Conservation (phyloP, 2,329 filamentous ascomycete species). For the Stemphylium vesicarium region DNA sequence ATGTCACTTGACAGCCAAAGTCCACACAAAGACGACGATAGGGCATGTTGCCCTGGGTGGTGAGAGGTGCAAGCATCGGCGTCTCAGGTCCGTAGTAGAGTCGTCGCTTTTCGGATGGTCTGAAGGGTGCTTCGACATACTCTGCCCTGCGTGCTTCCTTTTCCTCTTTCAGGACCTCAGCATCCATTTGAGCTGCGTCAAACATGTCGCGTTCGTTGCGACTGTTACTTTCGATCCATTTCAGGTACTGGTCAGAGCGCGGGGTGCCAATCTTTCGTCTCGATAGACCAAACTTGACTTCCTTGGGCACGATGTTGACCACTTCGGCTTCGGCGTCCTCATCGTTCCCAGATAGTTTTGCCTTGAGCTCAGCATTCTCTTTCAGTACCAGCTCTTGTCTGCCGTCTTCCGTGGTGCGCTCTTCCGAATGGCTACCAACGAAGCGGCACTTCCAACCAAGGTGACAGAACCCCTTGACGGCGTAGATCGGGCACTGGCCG, state of each 20-base stretch:
- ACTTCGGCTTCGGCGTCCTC: constrained; percentile 63
- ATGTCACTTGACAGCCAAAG: constrained; percentile 89
- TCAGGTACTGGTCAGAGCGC: constrained; percentile 75
- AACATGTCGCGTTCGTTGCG: constrained; percentile 43
- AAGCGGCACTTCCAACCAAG: constrained; percentile 96
- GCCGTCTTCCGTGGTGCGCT: constrained; percentile 78
- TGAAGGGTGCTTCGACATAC: constrained; percentile 85
- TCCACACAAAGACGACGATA: constrained; percentile 90
- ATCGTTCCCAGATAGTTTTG: constrained; percentile 51
- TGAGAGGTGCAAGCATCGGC: constrained; percentile 89
- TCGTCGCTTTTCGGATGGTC: constrained; percentile 89
- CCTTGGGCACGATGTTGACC: constrained; percentile 74
- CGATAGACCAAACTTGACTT: constrained; percentile 75
- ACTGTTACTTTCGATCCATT: constrained; percentile 76
- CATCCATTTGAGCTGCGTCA: constrained; percentile 45
- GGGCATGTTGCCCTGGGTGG: constrained; percentile 94
- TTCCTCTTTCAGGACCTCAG: constrained; percentile 37
- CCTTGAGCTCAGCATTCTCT: constrained; percentile 60
- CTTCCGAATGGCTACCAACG: constrained; percentile 82
- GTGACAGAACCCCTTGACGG: constrained; percentile 75
- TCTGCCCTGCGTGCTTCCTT: constrained; percentile 74
- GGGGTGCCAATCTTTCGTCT: constrained; percentile 74
- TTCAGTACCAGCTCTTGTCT: constrained; percentile 79
- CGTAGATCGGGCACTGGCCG: constrained; percentile 82
- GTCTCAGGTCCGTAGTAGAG: constrained; percentile 96